Conservation (phyloP, 257 asterid genomes). For the Solanum appendiculatum region DNA sequence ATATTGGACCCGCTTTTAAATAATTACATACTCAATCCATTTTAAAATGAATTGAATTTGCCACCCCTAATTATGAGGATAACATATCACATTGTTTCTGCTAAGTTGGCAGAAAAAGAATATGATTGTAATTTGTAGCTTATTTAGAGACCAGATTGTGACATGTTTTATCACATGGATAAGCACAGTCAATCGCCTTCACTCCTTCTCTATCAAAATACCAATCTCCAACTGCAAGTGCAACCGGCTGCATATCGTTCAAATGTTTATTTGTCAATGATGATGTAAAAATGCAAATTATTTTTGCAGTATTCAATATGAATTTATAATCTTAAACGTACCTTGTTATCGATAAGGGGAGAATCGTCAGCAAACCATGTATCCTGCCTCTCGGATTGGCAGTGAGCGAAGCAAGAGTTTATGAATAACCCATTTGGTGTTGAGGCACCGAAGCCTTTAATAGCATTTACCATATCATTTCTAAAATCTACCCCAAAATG, state of each 20-base stretch:
- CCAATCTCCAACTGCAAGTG: constrained; percentile 90
- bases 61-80: constrained; percentile 2
- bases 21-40: too few species aligned
- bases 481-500: constrained; percentile 1
- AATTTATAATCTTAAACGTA: not conserved
- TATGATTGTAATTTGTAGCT: constrained; percentile 1
- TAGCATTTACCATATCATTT: constrained; percentile 2
- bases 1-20: too few species aligned
- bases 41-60: too few species aligned
- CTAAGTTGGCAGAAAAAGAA: not conserved
- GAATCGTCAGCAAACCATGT: constrained; percentile 19
- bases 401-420: constrained; percentile 15
- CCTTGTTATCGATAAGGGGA: constrained; percentile 12
- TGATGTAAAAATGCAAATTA: not conserved
- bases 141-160: constrained; percentile 77
- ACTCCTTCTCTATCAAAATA: constrained; percentile 47
- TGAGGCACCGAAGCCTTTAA: not conserved
- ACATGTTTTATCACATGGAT: constrained; percentile 79
- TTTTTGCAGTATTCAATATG: not conserved
- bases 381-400: constrained; percentile 19
- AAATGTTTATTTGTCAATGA: not conserved
- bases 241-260: constrained; percentile 47
- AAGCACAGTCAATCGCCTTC: constrained; percentile 72
- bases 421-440: constrained; percentile 10
- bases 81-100: not conserved